Percentiles rank a stretch among this genome's conserved stretches.
These are phyloP conservation scores for Aphanocladium album DNA, from an alignment of 2,329 filamentous ascomycete genomes.

Conservation along the genomic window DNA sequence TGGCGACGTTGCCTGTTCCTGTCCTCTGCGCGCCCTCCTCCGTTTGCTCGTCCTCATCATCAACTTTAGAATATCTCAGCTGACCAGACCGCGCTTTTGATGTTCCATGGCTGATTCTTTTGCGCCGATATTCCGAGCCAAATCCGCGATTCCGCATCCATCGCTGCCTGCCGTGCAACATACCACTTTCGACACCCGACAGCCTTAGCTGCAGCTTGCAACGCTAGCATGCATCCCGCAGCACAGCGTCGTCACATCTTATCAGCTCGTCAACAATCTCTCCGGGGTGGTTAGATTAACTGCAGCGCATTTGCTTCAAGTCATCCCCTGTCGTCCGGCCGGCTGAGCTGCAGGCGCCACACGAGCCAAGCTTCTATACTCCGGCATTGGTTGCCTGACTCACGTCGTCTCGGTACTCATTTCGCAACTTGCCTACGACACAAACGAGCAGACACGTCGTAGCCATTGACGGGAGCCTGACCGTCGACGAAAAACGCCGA, in stretches of 20 bases:
- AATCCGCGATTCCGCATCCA: background rate
- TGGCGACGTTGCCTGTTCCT: background rate
- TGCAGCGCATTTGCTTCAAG: background rate
- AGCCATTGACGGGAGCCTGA: background rate
- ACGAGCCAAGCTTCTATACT: background rate
- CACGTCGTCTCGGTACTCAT: background rate
- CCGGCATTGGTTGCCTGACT: background rate
- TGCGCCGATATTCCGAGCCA: constrained; percentile 6
- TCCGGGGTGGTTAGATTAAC: background rate
- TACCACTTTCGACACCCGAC: background rate
- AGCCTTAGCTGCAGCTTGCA: background rate
- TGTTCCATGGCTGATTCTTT: background rate
- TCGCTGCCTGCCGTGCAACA: background rate
- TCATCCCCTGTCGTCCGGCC: background rate
- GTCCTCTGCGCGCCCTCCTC: background rate
- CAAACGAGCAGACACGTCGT: background rate
- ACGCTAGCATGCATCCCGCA: constrained; percentile 10
- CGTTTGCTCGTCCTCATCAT: constrained; percentile 4
- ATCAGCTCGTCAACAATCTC: background rate
- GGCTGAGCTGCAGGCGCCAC: constrained; percentile 7
- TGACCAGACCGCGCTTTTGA: background rate
- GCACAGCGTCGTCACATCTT: constrained; percentile 1
- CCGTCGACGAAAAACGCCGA: background rate
- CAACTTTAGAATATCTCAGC: background rate
- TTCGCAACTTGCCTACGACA: background rate